Conservation (phyloP, 495 filamentous ascomycete genomes). For the Tetracladium setigerum region DNA sequence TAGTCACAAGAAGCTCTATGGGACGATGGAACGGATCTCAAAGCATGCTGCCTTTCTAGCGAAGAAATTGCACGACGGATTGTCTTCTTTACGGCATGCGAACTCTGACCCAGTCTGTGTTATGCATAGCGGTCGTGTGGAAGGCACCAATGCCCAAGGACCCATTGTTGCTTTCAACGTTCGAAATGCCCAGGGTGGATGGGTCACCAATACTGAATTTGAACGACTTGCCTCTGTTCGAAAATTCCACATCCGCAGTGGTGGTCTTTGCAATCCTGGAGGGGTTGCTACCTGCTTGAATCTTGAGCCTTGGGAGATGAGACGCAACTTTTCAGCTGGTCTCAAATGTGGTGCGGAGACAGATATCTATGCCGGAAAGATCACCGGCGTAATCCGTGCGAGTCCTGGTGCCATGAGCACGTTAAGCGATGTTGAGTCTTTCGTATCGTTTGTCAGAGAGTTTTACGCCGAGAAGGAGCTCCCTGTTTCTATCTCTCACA, state of each 20-base stretch:
- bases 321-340: conserved; percentile 70
- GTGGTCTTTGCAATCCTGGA: conserved; percentile 86
- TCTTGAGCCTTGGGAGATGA: conserved; percentile 71
- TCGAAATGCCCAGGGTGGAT: conserved; percentile 53
- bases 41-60: conserved; percentile 66
- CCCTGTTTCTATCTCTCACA: not conserved
- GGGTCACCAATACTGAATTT: conserved; percentile 74
- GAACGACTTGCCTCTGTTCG: conserved; percentile 75
- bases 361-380: conserved; percentile 74
- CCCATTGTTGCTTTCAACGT: conserved; percentile 84
- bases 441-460: conserved; percentile 65
- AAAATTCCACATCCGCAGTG: conserved; percentile 74
- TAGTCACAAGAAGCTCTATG: conserved; percentile 61
- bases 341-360: conserved; percentile 72
- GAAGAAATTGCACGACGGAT: conserved; percentile 45
- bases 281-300: conserved; percentile 63
- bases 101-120: conserved; percentile 61
- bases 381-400: conserved; percentile 76
- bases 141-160: conserved; percentile 50
- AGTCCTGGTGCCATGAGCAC: conserved; percentile 89
- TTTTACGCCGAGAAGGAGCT: conserved; percentile 57
- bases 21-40: conserved; percentile 62
- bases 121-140: conserved; percentile 47
- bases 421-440: conserved; percentile 59
- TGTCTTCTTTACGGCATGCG: conserved; percentile 53